Conservation (phyloP, 2,329 filamentous ascomycete genomes). For the Penicillium sp. region DNA sequence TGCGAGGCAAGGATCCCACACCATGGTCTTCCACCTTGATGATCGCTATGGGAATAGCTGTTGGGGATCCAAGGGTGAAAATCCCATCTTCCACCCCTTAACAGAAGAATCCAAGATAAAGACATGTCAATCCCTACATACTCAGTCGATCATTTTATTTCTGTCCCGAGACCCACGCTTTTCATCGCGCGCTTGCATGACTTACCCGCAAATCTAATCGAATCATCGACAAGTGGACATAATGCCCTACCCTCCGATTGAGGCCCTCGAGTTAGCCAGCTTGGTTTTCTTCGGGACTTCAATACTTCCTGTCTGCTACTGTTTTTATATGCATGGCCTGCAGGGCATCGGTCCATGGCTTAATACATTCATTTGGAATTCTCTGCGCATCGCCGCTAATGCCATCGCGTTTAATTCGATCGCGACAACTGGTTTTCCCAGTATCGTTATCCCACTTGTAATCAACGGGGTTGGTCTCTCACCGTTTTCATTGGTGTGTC, state of each 20-base stretch:
- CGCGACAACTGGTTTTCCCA: constrained; percentile 8
- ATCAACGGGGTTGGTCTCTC: constrained; percentile 12
- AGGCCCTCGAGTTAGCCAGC: constrained; percentile 11
- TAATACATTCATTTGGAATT: constrained; percentile 4
- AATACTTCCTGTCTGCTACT: constrained; percentile 10
- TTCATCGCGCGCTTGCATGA: background rate
- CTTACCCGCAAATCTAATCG: background rate
- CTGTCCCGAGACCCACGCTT: background rate
- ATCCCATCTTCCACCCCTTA: background rate
- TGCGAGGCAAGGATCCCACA: background rate
- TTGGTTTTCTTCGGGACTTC: constrained; percentile 10
- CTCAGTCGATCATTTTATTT: background rate
- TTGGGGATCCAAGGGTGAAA: background rate
- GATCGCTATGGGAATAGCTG: background rate
- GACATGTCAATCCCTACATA: background rate
- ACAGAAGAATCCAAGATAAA: background rate
- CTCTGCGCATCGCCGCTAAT: constrained; percentile 10
- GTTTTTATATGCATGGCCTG: constrained; percentile 9
- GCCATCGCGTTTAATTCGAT: constrained; percentile 9
- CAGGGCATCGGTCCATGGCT: constrained; percentile 9
- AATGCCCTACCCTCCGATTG: constrained; percentile 8
- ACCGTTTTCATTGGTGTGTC: constrained; percentile 8
- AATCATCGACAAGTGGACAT: background rate
- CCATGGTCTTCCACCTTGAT: background rate
- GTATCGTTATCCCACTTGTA: constrained; percentile 1